A percentile compares a stretch with the other conserved stretches of the same genome.
Evolutionary conservation across 179 eudicot genomes (phyloP).

Genomic region (Heliamphora pulchella): DNA sequence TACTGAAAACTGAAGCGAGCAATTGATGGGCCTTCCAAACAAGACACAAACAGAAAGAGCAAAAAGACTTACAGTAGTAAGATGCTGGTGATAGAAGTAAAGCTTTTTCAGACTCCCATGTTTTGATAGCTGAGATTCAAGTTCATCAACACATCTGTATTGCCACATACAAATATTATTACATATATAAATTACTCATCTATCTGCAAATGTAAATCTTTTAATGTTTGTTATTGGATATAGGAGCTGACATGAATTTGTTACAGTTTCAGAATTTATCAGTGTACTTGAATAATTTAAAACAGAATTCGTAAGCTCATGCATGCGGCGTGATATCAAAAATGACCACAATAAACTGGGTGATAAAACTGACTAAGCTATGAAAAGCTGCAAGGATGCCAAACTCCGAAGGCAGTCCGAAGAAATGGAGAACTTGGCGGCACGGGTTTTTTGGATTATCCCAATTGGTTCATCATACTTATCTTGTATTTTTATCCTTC

Average conservation of each 20-base stretch:
- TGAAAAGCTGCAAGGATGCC: background rate
- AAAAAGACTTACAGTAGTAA: conserved; percentile 67
- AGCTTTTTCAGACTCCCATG: conserved; percentile 94
- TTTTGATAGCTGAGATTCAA: conserved; percentile 83
- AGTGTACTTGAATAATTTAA: background rate
- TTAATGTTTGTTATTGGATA: background rate
- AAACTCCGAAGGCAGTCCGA: background rate
- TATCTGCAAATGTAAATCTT: background rate
- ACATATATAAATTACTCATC: conserved; percentile 10
- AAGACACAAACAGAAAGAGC: conserved; percentile 9
- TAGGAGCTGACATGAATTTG: background rate
- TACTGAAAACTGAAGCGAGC: background rate
- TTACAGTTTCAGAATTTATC: background rate
- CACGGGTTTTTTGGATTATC: background rate
- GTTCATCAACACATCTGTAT: conserved; percentile 93
- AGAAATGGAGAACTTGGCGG: background rate
- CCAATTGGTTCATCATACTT: background rate
- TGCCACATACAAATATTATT: conserved; percentile 18
- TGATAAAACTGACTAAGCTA: background rate
- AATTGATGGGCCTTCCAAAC: conserved; percentile 14
- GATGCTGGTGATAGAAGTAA: conserved; percentile 97
- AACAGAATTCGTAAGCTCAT: background rate
- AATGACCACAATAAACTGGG: background rate
- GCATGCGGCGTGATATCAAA: background rate
- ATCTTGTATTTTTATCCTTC: background rate